phyloP scores from a whole-genome alignment of 345 rosid species.

The Eucalyptus polybractea region DNA sequence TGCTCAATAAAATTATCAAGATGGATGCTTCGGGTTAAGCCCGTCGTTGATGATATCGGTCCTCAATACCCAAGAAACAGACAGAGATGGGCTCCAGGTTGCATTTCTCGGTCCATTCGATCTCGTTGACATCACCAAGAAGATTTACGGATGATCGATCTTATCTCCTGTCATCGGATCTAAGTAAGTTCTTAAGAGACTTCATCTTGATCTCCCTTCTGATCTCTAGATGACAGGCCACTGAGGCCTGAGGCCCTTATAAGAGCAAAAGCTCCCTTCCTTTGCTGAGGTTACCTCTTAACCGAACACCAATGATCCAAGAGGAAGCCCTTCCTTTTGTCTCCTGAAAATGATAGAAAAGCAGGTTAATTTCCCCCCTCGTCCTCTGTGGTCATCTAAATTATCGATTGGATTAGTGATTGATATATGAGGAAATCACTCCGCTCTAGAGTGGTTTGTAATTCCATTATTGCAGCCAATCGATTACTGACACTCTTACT shows the following conservation, averaged over 20 bases:
- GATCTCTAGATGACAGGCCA: no score
- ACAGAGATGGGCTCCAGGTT: background rate
- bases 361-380: no score
- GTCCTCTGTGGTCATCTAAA: background rate
- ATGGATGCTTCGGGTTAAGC: background rate
- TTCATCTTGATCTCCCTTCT: background rate
- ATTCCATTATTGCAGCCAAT: background rate
- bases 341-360: no score
- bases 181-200: background rate
- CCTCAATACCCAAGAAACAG: background rate
- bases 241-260: fast-evolving
- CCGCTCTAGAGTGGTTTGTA: background rate
- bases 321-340: background rate
- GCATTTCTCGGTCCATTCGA: background rate
- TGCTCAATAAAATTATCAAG: background rate
- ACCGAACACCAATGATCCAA: background rate
- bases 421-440: background rate
- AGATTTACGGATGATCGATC: no score
- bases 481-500: background rate
- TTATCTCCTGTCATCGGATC: fast-evolving
- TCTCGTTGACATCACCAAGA: background rate
- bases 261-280: background rate
- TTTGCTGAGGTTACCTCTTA: background rate
- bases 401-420: background rate
- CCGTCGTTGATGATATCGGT: background rate